A percentile compares a stretch with the other conserved stretches of the same genome.
Conservation (phyloP, 1,284 basidiomycete genomes). For the Apiotrichum akiyoshidainum region DNA sequence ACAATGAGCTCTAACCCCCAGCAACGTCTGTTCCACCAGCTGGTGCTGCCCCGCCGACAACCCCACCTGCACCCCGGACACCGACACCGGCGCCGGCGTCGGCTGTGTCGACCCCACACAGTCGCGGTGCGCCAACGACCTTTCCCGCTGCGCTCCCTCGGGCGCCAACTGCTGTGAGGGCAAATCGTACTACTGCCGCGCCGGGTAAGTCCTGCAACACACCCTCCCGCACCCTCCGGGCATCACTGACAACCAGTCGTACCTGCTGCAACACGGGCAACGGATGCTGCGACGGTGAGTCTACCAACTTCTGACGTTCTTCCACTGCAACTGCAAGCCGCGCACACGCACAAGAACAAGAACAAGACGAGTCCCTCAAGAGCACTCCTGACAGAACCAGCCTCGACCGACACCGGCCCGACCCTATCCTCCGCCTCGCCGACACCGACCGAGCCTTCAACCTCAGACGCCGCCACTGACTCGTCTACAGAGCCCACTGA, state of each 20-base stretch:
- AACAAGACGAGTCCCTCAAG: too few species aligned
- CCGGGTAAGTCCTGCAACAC: not conserved
- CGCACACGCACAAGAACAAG: not conserved
- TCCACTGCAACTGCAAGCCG: not conserved
- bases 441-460: not conserved
- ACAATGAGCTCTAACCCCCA: not conserved
- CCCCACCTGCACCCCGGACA: not conserved
- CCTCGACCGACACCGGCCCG: too few species aligned
- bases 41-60: not conserved
- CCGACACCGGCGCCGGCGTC: not conserved
- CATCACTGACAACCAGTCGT: not conserved
- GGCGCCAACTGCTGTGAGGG: constrained; percentile 2
- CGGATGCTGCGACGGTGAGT: constrained; percentile 4
- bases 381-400: too few species aligned
- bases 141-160: not conserved
- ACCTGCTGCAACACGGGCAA: not conserved
- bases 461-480: not conserved
- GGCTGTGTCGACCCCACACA: not conserved
- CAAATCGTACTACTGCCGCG: not conserved
- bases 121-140: not conserved
- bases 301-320: not conserved
- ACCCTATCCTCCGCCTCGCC: not conserved
- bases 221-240: not conserved
- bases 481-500: not conserved
- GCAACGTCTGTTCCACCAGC: not conserved